Evolutionary conservation across 352 stramenopile species (phyloP).

Genomic region (Phytophthora pistaciae): DNA sequence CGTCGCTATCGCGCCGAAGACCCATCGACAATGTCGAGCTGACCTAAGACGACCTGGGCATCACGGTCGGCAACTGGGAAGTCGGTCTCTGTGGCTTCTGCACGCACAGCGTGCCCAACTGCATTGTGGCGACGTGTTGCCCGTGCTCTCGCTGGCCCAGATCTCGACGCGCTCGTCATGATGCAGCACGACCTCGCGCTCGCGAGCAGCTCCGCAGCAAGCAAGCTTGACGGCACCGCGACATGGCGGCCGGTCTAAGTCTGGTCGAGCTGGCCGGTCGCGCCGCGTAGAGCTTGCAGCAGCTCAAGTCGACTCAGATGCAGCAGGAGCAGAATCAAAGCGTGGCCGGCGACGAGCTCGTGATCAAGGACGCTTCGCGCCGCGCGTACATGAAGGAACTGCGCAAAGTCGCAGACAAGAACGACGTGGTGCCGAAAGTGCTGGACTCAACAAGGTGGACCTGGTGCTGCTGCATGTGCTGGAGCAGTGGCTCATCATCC

Average conservation of each 20-base stretch:
- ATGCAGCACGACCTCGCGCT: too few species aligned
- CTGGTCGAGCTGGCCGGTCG: slow-evolving; percentile 64
- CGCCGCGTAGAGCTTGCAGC: slow-evolving; percentile 48
- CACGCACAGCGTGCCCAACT: too few species aligned
- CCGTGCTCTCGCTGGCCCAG: too few species aligned
- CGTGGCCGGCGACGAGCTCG: slow-evolving; percentile 36
- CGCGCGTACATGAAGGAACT: slow-evolving; percentile 97
- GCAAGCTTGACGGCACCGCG: slow-evolving; percentile 55
- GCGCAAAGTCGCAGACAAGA: slow-evolving; percentile 97
- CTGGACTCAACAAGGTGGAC: slow-evolving; percentile 99
- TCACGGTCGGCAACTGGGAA: too few species aligned
- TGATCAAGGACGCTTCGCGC: slow-evolving; percentile 89
- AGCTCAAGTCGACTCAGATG: slow-evolving; percentile 50
- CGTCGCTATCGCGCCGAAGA: too few species aligned
- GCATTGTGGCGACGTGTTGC: too few species aligned
- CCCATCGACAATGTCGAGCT: too few species aligned
- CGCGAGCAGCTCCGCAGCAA: slow-evolving; percentile 70
- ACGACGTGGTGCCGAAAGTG: slow-evolving; percentile 98
- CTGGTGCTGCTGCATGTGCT: slow-evolving; percentile 97
- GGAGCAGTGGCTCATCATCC: slow-evolving; percentile 92
- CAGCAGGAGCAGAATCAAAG: slow-evolving; percentile 21
- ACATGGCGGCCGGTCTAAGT: slow-evolving; percentile 41
- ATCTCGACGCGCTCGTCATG: too few species aligned
- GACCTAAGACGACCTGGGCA: too few species aligned
- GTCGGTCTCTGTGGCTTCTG: too few species aligned